Evolutionary conservation across 2,329 filamentous ascomycete species (phyloP), one percentile per base, ranked within the genome.

Genomic region (Talaromyces amestolkiae): DNA sequence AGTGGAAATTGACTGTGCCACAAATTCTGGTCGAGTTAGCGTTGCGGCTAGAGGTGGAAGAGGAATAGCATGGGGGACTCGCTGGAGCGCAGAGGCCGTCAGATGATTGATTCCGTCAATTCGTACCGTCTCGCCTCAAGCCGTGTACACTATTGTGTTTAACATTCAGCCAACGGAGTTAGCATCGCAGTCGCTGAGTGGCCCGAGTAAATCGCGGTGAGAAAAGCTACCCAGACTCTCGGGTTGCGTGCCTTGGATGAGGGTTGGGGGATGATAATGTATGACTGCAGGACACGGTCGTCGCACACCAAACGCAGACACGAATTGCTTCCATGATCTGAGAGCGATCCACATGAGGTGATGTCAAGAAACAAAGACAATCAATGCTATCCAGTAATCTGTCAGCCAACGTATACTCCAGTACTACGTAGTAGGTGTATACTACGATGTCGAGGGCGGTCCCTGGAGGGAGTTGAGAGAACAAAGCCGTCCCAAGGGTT

Each of bases 211-310:
- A n/a, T 61, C 56, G 63, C 56, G 49, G 56, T 53, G 56, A 60
- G 60, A 31, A 65, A 61, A 60, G 47, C 58, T 59, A 65, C 56
- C 63, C 63, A 65, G 58, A 65, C 63, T 61, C 39, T 39, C 63
- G 63, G 63, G 63, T 37, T 65, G 43, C 63, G 33, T 35, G 58
- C 41, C 58, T 61, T 49, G 58, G 37, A 41, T 33, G 19, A n/a
- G 17, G 35, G 56, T 9, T 27, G 24, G 47, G 47, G 47, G 9
- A 27, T n/a, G 27, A 58, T 41, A 11, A 47, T 47, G 27, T 31
- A 31, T 4, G 27, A 31, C 47, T 51, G 49, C 49, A 53, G 49
- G 49, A 53, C 49, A 27, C 45, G 45, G 22, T 49, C 6, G 45
- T 27, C 17, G 27, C 27, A 54, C 22, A 24, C 15, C 24, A 3